phyloP scores from a whole-genome alignment of 352 stramenopile genomes.

The Globisporangium megalacanthum region DNA sequence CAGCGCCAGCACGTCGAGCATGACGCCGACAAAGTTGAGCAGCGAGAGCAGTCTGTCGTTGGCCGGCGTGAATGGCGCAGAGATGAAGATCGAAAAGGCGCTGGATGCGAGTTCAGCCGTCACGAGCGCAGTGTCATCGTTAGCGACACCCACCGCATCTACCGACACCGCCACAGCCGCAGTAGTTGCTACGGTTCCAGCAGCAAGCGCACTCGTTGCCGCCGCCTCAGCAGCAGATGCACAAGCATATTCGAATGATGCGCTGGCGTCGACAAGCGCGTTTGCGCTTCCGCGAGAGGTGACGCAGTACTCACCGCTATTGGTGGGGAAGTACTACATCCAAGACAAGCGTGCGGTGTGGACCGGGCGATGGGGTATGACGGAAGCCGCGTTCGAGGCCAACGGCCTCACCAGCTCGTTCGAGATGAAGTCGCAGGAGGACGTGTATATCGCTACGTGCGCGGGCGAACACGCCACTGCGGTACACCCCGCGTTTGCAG shows the following conservation, averaged over 20 bases:
- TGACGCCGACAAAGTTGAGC: conserved; percentile 9
- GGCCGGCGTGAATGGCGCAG: conserved; percentile 6
- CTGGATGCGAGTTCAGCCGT: not conserved
- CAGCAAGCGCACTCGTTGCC: not conserved
- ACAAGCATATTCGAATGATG: not conserved
- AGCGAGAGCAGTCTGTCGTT: conserved; percentile 5
- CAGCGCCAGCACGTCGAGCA: conserved; percentile 22
- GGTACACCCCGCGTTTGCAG: conserved; percentile 45
- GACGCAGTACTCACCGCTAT: conserved; percentile 60
- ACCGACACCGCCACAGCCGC: not conserved
- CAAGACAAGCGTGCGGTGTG: conserved; percentile 78
- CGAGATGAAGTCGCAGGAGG: conserved; percentile 85
- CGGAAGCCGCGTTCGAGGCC: conserved; percentile 62
- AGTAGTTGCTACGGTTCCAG: not conserved
- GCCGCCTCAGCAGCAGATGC: not conserved
- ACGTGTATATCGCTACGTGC: conserved; percentile 56
- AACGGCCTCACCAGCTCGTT: conserved; percentile 78
- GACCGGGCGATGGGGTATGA: conserved; percentile 83
- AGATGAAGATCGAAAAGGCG: conserved; percentile 3
- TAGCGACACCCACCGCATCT: not conserved
- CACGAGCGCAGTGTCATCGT: not conserved
- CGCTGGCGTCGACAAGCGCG: conserved; percentile 2
- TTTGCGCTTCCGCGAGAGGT: conserved; percentile 41
- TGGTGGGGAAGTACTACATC: conserved; percentile 82
- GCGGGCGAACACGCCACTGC: conserved; percentile 20